Conservation (phyloP, 352 stramenopile species). For the Phytophthora nicotianae region DNA sequence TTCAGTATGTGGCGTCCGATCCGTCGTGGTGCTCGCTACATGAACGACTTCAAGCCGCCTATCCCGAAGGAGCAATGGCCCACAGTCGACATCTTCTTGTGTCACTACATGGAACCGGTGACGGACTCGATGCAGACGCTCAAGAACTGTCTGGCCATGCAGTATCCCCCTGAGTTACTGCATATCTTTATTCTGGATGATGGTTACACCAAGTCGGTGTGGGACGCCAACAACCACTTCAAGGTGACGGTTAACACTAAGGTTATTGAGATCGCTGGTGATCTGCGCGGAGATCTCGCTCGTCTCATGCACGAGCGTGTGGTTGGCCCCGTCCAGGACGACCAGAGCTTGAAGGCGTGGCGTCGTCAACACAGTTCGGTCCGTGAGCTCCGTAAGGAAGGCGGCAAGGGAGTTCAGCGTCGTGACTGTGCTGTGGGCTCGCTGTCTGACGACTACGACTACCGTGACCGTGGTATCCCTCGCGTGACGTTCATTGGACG, state of each 20-base stretch:
- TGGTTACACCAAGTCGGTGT: constrained; percentile 90
- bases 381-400: constrained; percentile 82
- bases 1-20: constrained; percentile 92
- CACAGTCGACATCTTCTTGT: constrained; percentile 88
- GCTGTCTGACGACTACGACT: constrained; percentile 90
- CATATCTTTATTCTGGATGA: constrained; percentile 91
- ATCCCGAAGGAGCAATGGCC: constrained; percentile 91
- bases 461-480: constrained; percentile 87
- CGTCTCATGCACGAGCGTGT: constrained; percentile 89
- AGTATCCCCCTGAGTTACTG: constrained; percentile 87
- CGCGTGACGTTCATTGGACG: constrained; percentile 87
- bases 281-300: constrained; percentile 81
- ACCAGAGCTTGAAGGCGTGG: constrained; percentile 82
- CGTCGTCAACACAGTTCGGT: constrained; percentile 88
- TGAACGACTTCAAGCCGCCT: constrained; percentile 91
- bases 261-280: constrained; percentile 86
- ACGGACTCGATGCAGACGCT: constrained; percentile 83
- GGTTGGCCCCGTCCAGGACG: constrained; percentile 76
- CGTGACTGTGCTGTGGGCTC: constrained; percentile 88
- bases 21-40: constrained; percentile 83
- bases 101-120: constrained; percentile 92
- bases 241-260: constrained; percentile 92
- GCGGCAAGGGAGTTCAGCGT: constrained; percentile 79
- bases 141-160: constrained; percentile 86
- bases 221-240: constrained; percentile 91